Conservation (phyloP, 306 rosid genomes). For the Oxytropis ochrocephala region DNA sequence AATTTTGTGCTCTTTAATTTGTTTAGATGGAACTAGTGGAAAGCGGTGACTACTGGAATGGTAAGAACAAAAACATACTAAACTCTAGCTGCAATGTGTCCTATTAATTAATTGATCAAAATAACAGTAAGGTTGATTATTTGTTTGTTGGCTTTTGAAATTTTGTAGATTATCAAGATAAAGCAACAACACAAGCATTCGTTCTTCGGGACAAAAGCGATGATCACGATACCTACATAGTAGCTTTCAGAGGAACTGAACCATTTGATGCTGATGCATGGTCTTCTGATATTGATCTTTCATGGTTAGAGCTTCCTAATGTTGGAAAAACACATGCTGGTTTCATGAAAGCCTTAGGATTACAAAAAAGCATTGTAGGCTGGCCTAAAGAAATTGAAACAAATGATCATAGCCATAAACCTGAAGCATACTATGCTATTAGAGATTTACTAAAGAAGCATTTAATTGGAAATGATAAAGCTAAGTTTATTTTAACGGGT, state of each 20-base stretch:
- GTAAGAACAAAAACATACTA: constrained; percentile 20
- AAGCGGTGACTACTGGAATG: constrained; percentile 47
- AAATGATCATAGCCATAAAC: background rate
- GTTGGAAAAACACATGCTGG: constrained; percentile 57
- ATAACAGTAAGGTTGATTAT: background rate
- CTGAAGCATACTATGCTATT: constrained; percentile 42
- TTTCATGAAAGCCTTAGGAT: constrained; percentile 62
- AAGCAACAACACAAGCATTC: constrained; percentile 46
- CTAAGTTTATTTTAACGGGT: constrained; percentile 41
- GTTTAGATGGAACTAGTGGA: constrained; percentile 49
- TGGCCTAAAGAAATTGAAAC: constrained; percentile 31
- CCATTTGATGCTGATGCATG: constrained; percentile 58
- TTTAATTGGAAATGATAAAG: background rate
- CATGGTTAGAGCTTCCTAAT: constrained; percentile 43
- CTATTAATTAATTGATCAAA: background rate
- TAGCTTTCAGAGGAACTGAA: constrained; percentile 67
- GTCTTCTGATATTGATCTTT: constrained; percentile 50
- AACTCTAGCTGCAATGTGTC: background rate
- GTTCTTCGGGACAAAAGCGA: constrained; percentile 32
- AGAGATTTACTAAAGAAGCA: constrained; percentile 22
- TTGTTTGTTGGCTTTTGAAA: background rate
- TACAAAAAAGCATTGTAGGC: constrained; percentile 23
- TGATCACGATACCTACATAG: constrained; percentile 29
- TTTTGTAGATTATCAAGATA: constrained; percentile 39
- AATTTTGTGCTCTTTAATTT: background rate